These are phyloP conservation scores for Fusarium miscanthi DNA, from an alignment of 2,329 filamentous ascomycete genomes.

Conservation along the genomic window DNA sequence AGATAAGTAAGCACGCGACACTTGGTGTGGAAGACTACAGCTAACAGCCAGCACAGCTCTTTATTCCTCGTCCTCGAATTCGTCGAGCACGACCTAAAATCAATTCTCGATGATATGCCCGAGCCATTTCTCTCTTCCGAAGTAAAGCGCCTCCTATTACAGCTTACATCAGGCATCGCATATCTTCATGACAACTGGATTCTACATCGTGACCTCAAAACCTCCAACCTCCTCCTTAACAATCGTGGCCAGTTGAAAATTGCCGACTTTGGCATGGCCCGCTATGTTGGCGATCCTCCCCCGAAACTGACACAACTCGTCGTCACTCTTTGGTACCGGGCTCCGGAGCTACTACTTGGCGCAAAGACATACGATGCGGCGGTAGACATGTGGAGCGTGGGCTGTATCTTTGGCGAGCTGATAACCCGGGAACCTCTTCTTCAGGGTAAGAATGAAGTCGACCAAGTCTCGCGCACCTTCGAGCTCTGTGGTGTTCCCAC, in stretches of 20 bases:
- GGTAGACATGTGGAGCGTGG: constrained; percentile 95
- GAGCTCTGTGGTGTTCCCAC: constrained; percentile 88
- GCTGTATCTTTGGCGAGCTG: constrained; percentile 95
- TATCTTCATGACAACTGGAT: constrained; percentile 94
- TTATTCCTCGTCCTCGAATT: constrained; percentile 98
- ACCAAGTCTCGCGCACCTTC: constrained; percentile 89
- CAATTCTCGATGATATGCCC: constrained; percentile 91
- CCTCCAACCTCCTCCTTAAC: constrained; percentile 92
- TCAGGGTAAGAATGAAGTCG: constrained; percentile 91
- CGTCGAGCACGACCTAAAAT: constrained; percentile 95
- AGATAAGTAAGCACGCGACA: constrained; percentile 60
- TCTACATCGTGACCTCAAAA: constrained; percentile 92
- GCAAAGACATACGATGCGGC: constrained; percentile 77
- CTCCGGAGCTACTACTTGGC: constrained; percentile 90
- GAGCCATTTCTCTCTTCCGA: constrained; percentile 94
- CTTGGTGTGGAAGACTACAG: constrained; percentile 17
- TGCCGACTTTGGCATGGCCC: constrained; percentile 97
- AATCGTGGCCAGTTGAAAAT: constrained; percentile 96
- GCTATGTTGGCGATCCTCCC: constrained; percentile 83
- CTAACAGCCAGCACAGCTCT: constrained; percentile 57
- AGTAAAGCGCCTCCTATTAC: constrained; percentile 87
- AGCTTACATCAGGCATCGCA: constrained; percentile 81
- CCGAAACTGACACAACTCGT: constrained; percentile 89
- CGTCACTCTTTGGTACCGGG: constrained; percentile 96
- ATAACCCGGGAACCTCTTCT: constrained; percentile 84